phyloP scores from a whole-genome alignment of 192 early-diverging fungal genomes.

The Backusella psychrophila region DNA sequence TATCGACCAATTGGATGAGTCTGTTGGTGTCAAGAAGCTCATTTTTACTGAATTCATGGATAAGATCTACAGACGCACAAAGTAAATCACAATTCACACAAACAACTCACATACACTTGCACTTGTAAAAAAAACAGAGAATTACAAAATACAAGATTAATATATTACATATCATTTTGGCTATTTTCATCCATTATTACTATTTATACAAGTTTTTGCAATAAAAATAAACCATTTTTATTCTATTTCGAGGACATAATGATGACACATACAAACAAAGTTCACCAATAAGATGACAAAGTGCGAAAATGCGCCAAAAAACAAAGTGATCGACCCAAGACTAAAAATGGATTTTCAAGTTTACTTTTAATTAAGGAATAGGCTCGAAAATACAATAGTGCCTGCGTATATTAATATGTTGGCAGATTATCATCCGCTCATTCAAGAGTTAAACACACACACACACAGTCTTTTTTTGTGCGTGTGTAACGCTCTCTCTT shows the following conservation, averaged over 20 bases:
- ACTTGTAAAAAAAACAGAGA: neutral
- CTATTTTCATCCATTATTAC: neutral
- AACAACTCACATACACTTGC: neutral
- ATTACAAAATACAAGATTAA: neutral
- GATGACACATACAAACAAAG: no score
- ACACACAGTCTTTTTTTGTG: neutral
- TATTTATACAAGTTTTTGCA: neutral
- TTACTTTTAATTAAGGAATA: no score
- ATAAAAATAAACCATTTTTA: neutral
- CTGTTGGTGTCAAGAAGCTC: conserved; percentile 65
- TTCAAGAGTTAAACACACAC: neutral
- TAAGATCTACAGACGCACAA: conserved; percentile 93
- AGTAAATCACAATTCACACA: conserved; percentile 49
- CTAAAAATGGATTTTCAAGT: neutral
- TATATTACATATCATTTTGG: neutral
- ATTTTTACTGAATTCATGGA: conserved; percentile 93
- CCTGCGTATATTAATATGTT: neutral
- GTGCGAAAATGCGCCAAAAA: neutral
- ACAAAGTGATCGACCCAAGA: neutral
- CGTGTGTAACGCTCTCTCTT: neutral
- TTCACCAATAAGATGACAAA: no score
- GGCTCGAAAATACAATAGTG: neutral
- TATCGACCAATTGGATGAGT: conserved; percentile 82
- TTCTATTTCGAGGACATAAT: no score
- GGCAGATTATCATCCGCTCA: neutral